These are phyloP conservation scores for Tricholoma flavovirens DNA, from an alignment of 768 basidiomycete genomes.

Conservation along the genomic window DNA sequence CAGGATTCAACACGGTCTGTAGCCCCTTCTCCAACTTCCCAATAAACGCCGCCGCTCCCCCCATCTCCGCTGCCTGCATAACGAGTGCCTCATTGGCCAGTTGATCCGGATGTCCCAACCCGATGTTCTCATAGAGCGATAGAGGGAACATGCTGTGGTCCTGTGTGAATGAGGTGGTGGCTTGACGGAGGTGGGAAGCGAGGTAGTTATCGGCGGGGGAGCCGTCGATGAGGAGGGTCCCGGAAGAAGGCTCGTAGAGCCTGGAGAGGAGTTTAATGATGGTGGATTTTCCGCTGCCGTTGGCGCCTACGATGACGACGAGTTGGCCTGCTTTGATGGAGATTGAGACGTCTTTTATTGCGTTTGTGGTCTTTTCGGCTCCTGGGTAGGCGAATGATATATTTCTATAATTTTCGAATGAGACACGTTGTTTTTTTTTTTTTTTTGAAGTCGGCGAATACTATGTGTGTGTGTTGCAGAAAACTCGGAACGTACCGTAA, in stretches of 20 bases:
- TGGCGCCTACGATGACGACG: conserved; percentile 52
- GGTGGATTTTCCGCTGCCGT: conserved; percentile 53
- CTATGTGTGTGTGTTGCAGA: no score
- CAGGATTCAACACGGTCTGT: conserved; percentile 17
- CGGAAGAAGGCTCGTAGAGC: conserved; percentile 40
- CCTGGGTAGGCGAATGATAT: conserved; percentile 51
- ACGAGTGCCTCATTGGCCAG: conserved; percentile 17
- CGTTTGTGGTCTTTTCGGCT: conserved; percentile 27
- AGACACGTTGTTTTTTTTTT: no score
- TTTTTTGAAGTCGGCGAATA: no score
- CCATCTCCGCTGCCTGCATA: conserved; percentile 24
- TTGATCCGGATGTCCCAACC: conserved; percentile 18
- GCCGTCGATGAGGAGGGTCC: conserved; percentile 40
- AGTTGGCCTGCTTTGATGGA: conserved; percentile 41
- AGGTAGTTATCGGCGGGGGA: conserved; percentile 32
- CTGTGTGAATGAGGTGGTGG: conserved; percentile 45
- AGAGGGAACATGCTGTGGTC: conserved; percentile 45
- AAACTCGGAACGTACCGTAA: conserved; percentile 15
- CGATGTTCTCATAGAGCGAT: conserved; percentile 38
- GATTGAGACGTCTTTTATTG: conserved; percentile 36
- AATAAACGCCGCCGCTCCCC: conserved; percentile 20
- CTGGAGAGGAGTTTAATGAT: conserved; percentile 45
- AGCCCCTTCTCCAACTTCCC: conserved; percentile 13
- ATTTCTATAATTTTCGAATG: conserved; percentile 34
- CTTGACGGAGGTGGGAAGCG: conserved; percentile 32